Conservation (phyloP, 2,329 filamentous ascomycete species). For the Colletotrichum musae region DNA sequence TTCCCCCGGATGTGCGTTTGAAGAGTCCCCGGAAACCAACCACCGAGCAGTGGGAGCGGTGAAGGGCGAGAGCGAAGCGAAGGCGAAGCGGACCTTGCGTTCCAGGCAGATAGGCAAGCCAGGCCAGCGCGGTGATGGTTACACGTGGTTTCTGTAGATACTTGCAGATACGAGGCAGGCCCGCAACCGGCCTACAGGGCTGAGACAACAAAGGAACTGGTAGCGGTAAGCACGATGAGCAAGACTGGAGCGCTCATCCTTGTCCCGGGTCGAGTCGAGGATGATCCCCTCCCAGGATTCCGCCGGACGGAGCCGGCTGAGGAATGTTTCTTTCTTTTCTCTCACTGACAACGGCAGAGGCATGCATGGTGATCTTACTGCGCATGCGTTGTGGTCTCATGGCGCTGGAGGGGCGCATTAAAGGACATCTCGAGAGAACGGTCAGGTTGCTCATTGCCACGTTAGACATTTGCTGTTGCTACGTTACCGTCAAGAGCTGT, state of each 20-base stretch:
- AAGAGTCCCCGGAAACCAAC: slow-evolving; percentile 6
- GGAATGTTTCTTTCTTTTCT: no score
- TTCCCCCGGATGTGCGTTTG: background rate
- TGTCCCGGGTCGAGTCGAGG: background rate
- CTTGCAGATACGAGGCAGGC: slow-evolving; percentile 22
- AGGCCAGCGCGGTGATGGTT: background rate
- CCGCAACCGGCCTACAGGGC: slow-evolving; percentile 18
- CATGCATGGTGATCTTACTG: background rate
- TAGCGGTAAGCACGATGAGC: background rate
- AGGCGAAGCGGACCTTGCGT: background rate
- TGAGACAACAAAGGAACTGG: slow-evolving; percentile 4
- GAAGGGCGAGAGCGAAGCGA: background rate
- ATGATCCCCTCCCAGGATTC: no score
- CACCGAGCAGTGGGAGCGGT: background rate
- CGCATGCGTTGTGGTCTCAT: background rate
- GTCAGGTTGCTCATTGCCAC: background rate
- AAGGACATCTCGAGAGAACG: background rate
- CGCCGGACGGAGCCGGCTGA: no score
- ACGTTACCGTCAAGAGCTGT: no score
- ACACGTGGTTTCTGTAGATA: slow-evolving; percentile 9
- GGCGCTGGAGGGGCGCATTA: background rate
- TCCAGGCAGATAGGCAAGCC: background rate
- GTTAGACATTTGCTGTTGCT: no score
- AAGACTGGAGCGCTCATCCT: background rate
- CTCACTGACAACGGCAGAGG: background rate